Conservation (phyloP, 2,329 filamentous ascomycete genomes). For the Beauveria pseudobassiana region DNA sequence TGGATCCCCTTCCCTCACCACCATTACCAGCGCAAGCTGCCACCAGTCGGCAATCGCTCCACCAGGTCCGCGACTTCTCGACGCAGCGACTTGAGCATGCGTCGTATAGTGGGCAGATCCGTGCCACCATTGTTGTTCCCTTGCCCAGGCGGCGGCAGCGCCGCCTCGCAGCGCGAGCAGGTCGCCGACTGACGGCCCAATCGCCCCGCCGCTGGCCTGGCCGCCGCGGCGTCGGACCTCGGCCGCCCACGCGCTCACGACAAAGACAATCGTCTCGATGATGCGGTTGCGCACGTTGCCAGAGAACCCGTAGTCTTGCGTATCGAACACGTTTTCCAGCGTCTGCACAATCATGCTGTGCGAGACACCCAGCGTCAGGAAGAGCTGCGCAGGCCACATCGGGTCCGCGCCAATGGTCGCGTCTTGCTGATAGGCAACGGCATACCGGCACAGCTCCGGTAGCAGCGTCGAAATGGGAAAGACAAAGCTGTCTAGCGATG, state of each 20-base stretch:
- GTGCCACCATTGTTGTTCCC: constrained; percentile 37
- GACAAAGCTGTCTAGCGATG: constrained; percentile 57
- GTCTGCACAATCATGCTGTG: constrained; percentile 49
- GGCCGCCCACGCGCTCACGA: constrained; percentile 41
- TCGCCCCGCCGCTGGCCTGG: constrained; percentile 29
- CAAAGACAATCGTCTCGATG: constrained; percentile 46
- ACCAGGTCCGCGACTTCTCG: constrained; percentile 37
- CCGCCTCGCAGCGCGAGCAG: constrained; percentile 44
- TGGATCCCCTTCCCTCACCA: too few relatives aligned
- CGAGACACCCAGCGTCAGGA: constrained; percentile 48
- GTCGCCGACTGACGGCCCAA: constrained; percentile 40
- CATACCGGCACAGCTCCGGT: constrained; percentile 56
- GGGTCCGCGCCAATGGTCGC: constrained; percentile 49
- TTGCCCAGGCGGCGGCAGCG: constrained; percentile 31
- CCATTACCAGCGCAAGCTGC: constrained; percentile 31
- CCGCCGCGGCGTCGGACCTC: constrained; percentile 42
- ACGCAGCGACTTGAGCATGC: constrained; percentile 34
- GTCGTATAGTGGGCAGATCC: constrained; percentile 36
- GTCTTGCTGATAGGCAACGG: constrained; percentile 51
- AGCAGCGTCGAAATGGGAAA: constrained; percentile 57
- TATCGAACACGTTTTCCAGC: constrained; percentile 50
- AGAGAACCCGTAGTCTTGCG: constrained; percentile 52
- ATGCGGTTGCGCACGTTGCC: constrained; percentile 41
- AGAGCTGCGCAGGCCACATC: constrained; percentile 50
- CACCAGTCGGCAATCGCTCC: constrained; percentile 33